Evolutionary conservation across 2,329 filamentous ascomycete species (phyloP).

Genomic region (Ophiostoma himal-ulmi): DNA sequence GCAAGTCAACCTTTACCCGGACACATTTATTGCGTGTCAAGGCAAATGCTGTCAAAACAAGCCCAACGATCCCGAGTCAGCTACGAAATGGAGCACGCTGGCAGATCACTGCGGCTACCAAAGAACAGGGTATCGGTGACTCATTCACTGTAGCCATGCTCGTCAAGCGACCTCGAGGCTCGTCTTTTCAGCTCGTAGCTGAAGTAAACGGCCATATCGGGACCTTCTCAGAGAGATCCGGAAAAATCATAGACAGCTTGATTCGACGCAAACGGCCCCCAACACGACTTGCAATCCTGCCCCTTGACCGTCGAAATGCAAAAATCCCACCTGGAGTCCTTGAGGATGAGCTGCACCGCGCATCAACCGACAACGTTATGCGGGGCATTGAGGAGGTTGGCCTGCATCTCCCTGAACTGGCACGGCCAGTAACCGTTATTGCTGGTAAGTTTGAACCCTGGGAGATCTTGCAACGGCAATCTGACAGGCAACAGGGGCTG

Average conservation of each 20-base stretch:
- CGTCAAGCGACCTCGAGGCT: not conserved
- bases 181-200: not conserved
- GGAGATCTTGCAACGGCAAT: not conserved
- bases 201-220: not conserved
- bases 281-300: not conserved
- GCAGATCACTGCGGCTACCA: not conserved
- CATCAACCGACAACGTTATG: conserved; percentile 5
- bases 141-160: conserved; percentile 8
- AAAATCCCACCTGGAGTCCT: not conserved
- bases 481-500: not conserved
- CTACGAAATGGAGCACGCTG: not conserved
- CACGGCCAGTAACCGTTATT: not conserved
- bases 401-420: not conserved
- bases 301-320: not conserved
- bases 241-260: not conserved
- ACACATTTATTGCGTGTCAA: not conserved
- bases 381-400: not conserved
- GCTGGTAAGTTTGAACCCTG: not conserved
- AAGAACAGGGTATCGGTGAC: not conserved
- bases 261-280: not conserved
- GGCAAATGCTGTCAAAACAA: not conserved
- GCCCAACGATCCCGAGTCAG: not conserved
- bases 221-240: not conserved
- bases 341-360: not conserved
- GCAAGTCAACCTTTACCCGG: not conserved